Conservation (phyloP, 202 grass and related monocot species). For the Eragrostis tef region DNA sequence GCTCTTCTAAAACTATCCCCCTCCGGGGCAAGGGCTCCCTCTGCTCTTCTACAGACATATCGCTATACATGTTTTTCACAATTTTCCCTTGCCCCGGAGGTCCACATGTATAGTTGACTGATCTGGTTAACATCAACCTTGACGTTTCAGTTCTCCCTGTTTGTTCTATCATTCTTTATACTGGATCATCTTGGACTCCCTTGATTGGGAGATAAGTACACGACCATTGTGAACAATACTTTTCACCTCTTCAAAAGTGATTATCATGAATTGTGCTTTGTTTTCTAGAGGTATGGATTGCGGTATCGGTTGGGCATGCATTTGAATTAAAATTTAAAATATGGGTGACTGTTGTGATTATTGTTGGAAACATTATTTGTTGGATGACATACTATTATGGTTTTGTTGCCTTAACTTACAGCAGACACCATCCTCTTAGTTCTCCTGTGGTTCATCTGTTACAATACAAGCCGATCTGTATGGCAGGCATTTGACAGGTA, state of each 20-base stretch:
- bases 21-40: too few species aligned
- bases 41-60: too few species aligned
- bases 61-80: too few species aligned
- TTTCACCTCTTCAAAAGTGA: background rate
- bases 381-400: background rate
- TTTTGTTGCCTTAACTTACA: background rate
- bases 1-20: too few species aligned
- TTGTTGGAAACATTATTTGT: background rate
- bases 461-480: conserved; percentile 2
- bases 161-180: background rate
- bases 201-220: too few species aligned
- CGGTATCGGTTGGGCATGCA: background rate
- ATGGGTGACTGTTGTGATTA: background rate
- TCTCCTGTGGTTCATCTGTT: conserved; percentile 38
- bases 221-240: too few species aligned
- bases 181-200: background rate
- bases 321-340: background rate
- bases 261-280: background rate
- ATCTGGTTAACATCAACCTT: background rate
- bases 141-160: background rate
- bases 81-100: too few species aligned
- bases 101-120: too few species aligned
- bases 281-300: background rate
- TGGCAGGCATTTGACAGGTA: conserved; percentile 39
- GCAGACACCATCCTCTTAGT: conserved; percentile 20